Conservation (phyloP, 306 rosid species). For the Cicer chorassanicum region DNA sequence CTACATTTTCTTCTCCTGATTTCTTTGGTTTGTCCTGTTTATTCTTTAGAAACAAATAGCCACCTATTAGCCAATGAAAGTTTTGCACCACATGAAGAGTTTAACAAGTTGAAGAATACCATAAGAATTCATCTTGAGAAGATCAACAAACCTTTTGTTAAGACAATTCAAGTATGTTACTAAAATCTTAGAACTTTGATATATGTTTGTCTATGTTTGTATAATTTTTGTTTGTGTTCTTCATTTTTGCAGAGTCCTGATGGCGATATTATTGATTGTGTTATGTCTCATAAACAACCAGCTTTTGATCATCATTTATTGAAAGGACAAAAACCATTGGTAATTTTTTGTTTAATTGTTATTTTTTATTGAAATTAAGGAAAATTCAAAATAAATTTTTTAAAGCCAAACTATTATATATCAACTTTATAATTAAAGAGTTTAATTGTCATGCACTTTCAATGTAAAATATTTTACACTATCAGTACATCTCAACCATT, state of each 20-base stretch:
- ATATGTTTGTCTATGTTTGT: background rate
- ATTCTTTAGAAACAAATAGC: conserved; percentile 39
- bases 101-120: conserved; percentile 50
- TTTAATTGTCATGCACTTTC: background rate
- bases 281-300: conserved; percentile 75
- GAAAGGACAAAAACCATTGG: conserved; percentile 79
- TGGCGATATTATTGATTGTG: conserved; percentile 92
- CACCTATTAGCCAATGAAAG: conserved; percentile 57
- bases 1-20: conserved; percentile 65
- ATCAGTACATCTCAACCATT: too few species aligned
- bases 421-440: background rate
- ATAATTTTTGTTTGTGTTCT: background rate
- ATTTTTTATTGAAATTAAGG: background rate
- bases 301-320: conserved; percentile 92
- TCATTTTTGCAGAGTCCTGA: conserved; percentile 67
- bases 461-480: too few species aligned
- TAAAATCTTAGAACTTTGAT: background rate
- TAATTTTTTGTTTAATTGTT: conserved; percentile 21
- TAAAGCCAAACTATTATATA: background rate
- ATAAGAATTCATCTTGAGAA: conserved; percentile 62
- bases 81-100: conserved; percentile 58
- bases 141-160: conserved; percentile 78
- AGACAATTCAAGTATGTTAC: conserved; percentile 73
- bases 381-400: background rate
- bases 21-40: conserved; percentile 59